These are phyloP conservation scores for Neofusicoccum parvum DNA, from an alignment of 2,329 filamentous ascomycete species.

Conservation along the genomic window DNA sequence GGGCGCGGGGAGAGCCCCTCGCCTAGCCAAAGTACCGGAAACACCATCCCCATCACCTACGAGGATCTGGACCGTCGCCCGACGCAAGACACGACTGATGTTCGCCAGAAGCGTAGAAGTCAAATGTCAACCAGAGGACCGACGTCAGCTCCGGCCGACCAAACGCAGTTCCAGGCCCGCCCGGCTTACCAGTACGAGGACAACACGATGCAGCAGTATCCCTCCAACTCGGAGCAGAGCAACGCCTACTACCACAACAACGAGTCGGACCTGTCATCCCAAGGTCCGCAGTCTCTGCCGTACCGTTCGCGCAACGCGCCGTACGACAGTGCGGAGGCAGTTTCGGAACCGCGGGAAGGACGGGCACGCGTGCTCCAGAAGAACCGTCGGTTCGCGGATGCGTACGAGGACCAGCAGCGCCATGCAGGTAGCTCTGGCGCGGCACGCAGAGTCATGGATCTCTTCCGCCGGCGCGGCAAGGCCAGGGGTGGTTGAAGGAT, in stretches of 20 bases:
- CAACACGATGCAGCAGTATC: slow-evolving; percentile 9
- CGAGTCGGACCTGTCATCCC: slow-evolving; percentile 40
- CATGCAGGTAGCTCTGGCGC: slow-evolving; percentile 84
- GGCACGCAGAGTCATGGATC: slow-evolving; percentile 95
- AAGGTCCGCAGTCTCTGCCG: slow-evolving; percentile 24
- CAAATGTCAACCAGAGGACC: slow-evolving; percentile 27
- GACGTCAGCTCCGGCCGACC: slow-evolving; percentile 38
- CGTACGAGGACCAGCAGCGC: slow-evolving; percentile 70
- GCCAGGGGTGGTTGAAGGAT: slow-evolving; percentile 50
- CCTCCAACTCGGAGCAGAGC: slow-evolving; percentile 23
- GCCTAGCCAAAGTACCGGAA: slow-evolving; percentile 49
- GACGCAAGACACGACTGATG: slow-evolving; percentile 22
- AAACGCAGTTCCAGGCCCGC: slow-evolving; percentile 38
- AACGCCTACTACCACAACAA: slow-evolving; percentile 34
- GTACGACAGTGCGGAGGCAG: slow-evolving; percentile 34
- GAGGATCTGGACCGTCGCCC: slow-evolving; percentile 39
- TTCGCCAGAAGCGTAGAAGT: slow-evolving; percentile 14
- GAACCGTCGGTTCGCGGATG: slow-evolving; percentile 83
- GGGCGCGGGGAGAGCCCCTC: slow-evolving; percentile 46
- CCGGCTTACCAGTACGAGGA: slow-evolving; percentile 14
- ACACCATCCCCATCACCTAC: slow-evolving; percentile 46
- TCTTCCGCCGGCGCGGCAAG: slow-evolving; percentile 86
- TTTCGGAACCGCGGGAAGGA: slow-evolving; percentile 28
- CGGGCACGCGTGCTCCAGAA: slow-evolving; percentile 69
- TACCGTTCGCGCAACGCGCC: slow-evolving; percentile 43